These are phyloP conservation scores for Termitomyces sp. DNA, from an alignment of 768 basidiomycete genomes.

Conservation along the genomic window DNA sequence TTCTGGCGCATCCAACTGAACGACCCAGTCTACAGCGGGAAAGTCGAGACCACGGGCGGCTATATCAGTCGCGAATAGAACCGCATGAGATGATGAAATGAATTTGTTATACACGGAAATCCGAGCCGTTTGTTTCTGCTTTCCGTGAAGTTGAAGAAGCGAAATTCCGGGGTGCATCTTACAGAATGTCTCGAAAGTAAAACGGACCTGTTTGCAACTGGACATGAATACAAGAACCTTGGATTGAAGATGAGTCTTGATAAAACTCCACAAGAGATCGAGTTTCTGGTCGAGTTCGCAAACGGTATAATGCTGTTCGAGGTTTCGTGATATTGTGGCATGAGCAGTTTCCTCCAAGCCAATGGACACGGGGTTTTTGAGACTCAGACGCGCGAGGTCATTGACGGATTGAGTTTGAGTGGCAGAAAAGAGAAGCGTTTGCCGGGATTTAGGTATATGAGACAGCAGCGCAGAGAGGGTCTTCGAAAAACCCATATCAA, in stretches of 20 bases:
- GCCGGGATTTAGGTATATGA: slow-evolving; percentile 86
- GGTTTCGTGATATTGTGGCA: slow-evolving; percentile 61
- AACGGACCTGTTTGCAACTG: slow-evolving; percentile 94
- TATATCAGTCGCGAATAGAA: slow-evolving; percentile 93
- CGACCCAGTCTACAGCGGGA: slow-evolving; percentile 93
- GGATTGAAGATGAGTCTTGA: slow-evolving; percentile 86
- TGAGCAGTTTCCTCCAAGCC: slow-evolving; percentile 50
- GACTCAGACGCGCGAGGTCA: slow-evolving; percentile 85
- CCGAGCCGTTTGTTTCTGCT: slow-evolving; percentile 91
- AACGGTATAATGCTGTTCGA: slow-evolving; percentile 87
- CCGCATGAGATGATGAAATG: slow-evolving; percentile 72
- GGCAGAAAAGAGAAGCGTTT: slow-evolving; percentile 95
- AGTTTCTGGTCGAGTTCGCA: slow-evolving; percentile 84
- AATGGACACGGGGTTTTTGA: slow-evolving; percentile 75
- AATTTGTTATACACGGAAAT: slow-evolving; percentile 82
- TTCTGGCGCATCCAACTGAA: slow-evolving; percentile 94
- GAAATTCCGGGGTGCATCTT: slow-evolving; percentile 92
- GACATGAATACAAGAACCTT: slow-evolving; percentile 95
- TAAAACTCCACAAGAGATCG: slow-evolving; percentile 89
- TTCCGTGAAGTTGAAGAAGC: slow-evolving; percentile 91
- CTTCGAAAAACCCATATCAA: slow-evolving; percentile 93
- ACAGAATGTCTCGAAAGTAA: slow-evolving; percentile 93
- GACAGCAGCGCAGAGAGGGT: slow-evolving; percentile 88
- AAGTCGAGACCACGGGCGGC: slow-evolving; percentile 96
- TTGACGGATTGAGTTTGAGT: slow-evolving; percentile 89